Base-by-base conservation (phyloP, 2,329 filamentous ascomycete species). In the Dryadomyces quercus-mongolicae region DNA sequence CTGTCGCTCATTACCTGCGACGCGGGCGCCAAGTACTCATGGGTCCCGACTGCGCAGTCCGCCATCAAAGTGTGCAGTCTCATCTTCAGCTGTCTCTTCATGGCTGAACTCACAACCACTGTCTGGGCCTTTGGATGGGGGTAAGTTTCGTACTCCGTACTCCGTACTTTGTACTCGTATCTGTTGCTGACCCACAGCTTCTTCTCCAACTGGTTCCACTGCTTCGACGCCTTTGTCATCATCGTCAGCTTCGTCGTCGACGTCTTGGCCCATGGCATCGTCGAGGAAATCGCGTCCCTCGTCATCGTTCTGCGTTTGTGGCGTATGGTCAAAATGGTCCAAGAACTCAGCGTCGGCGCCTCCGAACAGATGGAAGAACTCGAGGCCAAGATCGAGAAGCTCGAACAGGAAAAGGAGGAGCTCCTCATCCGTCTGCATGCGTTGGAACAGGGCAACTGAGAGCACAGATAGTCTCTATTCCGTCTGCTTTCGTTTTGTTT, bases 251-350 rank as follows among this genome's bases (percentile, higher is more conserved):
- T 86, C 63, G 63, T 78, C 34, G 71, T 86, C 53, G 82, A 86
- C 60, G 67, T 86, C 21, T 64, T 81, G 2, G 71, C 82, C 16
- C 74, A 76, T 42, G 83, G 82, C 47, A 66, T 78, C 1, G 66
- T 80, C 6, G 79, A 83, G 65, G 79, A 85, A 62, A 78, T 84
- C 49, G 81, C 77, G 1, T 84, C 80, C 0, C 70, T 87, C n/a
- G 75, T 87, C 50, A 74, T 87, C 31, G 72, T 85, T 4, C 68
- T 87, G 47, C 78, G 84, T 53, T 70, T 87, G 3, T 86, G 82
- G 79, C 75, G 84, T 16, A 74, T 87, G 47, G 79, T 85, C 64
- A 85, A 86, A 69, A 84, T 86, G 52, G 78, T 85, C 7, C 81
- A 87, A 62, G 84, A 87, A 65, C 71, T 86, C 57, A 77, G 77